A percentile compares a stretch with the other conserved stretches of the same genome.
phyloP scores from a whole-genome alignment of 1,284 basidiomycete genomes.

The Cystobasidiaceae sp. region DNA sequence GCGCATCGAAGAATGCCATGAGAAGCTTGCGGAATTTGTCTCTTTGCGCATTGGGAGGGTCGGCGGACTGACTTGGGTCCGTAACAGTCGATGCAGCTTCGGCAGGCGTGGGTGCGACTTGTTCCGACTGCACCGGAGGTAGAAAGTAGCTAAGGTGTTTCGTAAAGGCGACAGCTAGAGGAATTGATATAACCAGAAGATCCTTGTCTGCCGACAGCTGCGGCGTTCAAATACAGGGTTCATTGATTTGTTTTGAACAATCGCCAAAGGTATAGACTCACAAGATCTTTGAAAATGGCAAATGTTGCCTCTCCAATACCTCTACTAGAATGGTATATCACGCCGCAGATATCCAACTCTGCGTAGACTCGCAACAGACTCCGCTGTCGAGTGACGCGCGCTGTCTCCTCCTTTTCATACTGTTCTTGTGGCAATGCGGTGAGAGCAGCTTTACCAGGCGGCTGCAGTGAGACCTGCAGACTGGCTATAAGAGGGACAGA shows the following conservation, averaged over 20 bases:
- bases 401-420: constrained; percentile 84
- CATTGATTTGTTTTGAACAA: neutral
- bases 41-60: constrained; percentile 52
- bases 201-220: constrained; percentile 43
- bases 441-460: constrained; percentile 51
- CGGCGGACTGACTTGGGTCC: constrained; percentile 69
- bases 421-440: constrained; percentile 63
- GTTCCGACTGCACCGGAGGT: constrained; percentile 71
- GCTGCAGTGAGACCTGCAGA: constrained; percentile 62
- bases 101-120: constrained; percentile 63
- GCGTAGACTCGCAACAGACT: constrained; percentile 78
- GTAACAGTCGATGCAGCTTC: constrained; percentile 48
- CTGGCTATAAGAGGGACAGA: constrained; percentile 64
- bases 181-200: constrained; percentile 38
- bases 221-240: neutral
- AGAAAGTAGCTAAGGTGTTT: constrained; percentile 80
- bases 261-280: constrained; percentile 49
- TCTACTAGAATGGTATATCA: constrained; percentile 46
- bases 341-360: constrained; percentile 80
- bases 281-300: constrained; percentile 55
- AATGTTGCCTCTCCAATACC: constrained; percentile 40
- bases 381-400: constrained; percentile 73
- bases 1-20: constrained; percentile 84
- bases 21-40: constrained; percentile 89
- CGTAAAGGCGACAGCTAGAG: constrained; percentile 47